Base-by-base conservation (phyloP, 345 rosid species). In the Eucalyptus victrix region DNA sequence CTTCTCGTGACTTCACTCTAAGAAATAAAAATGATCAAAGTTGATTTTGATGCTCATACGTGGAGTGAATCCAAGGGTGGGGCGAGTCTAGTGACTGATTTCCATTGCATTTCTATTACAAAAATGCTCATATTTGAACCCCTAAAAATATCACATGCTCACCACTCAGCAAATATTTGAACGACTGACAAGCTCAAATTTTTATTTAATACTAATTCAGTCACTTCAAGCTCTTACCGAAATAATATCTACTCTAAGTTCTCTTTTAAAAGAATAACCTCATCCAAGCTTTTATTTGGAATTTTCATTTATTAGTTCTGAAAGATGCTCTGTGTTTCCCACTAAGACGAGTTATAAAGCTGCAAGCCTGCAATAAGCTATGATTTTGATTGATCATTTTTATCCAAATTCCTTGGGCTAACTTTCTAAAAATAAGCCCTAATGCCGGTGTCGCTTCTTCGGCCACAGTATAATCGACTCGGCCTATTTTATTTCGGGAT, bases 161-260 rank as follows among this genome's bases (percentile, higher is more conserved):
- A 7, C 58, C 0, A 7, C 0, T 0, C 4, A 9, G 13, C 6
- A 1, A 56, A 56, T 1, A 23, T 56, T 56, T 4, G 0, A 4
- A 10, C 2, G 6, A 24, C 3, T 5, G 6, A 23, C 0, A 0
- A 24, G 65, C 13, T 58, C 30, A 24, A 5, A 9, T 24, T 1
- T 58, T 58, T 24, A 24, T 24, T 58, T 58, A 1, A 58, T 10
- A 58, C 0, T 10, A 10, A 9, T 58, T 9, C 24, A 58, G 1
- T 4, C 13, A 24, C 3, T 56, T 56, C 6, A 2, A 2, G 2
- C 30, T 10, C 3, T 56, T 56, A 56, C 0, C 10, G 0, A 56
- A 24, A 10, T 56, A 56, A 56, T 56, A 23, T 6, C 53, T 42
- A 50, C 53, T 50, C 19, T 50, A 50, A 1, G 28, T 0, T 9